phyloP scores from a whole-genome alignment of 345 rosid species.

The Eutrema yunnanense region DNA sequence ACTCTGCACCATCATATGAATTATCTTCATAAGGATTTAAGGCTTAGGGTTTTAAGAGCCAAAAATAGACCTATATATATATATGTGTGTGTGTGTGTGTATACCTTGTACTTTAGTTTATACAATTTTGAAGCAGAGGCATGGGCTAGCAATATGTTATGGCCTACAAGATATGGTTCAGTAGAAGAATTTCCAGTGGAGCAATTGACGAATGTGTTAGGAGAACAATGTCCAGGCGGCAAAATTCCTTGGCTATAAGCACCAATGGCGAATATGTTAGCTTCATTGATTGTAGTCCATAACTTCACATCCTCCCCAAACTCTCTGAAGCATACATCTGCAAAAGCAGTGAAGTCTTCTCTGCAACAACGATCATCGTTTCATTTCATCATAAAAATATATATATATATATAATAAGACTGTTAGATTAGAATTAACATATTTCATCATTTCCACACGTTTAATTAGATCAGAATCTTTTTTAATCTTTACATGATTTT shows the following conservation, averaged over 20 bases:
- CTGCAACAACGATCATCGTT: constrained; percentile 36
- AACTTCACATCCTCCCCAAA: constrained; percentile 60
- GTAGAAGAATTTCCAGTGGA: constrained; percentile 50
- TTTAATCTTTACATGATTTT: constrained; percentile 42
- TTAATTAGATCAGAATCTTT: background rate
- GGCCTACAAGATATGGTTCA: constrained; percentile 63
- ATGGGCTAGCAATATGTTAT: constrained; percentile 65
- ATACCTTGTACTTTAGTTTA: constrained; percentile 57
- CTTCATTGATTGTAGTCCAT: constrained; percentile 77
- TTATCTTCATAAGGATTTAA: background rate
- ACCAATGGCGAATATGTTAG: constrained; percentile 36
- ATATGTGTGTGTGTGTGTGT: too few species aligned
- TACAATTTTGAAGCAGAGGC: constrained; percentile 57
- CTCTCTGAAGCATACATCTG: constrained; percentile 72
- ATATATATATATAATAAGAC: background rate
- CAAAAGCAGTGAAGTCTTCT: constrained; percentile 68
- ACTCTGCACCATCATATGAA: constrained; percentile 30
- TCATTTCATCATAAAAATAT: background rate
- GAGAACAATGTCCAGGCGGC: constrained; percentile 46
- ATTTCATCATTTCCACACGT: too few species aligned
- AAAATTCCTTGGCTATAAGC: constrained; percentile 28
- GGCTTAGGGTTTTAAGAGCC: background rate
- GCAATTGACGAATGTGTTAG: constrained; percentile 20
- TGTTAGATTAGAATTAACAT: background rate
- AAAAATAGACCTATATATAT: background rate